Percentiles rank a stretch among this genome's conserved stretches.
phyloP scores from a whole-genome alignment of 768 basidiomycete genomes.

The Asterophora lycoperdoides region DNA sequence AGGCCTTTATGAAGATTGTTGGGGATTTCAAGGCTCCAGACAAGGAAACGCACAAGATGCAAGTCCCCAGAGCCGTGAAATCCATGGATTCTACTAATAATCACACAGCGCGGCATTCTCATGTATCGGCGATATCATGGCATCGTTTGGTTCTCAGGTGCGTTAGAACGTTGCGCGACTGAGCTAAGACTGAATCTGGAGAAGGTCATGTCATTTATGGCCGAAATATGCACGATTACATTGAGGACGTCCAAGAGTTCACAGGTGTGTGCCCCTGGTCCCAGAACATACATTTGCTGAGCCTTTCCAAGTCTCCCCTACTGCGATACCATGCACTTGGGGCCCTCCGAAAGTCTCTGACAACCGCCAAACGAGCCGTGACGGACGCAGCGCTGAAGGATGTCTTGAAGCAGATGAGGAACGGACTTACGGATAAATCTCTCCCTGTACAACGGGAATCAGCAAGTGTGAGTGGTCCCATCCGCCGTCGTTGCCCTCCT shows the following conservation, averaged over 20 bases:
- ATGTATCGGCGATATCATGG: conserved; percentile 88
- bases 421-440: conserved; percentile 74
- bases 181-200: background rate
- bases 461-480: conserved; percentile 54
- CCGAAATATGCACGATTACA: conserved; percentile 67
- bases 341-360: conserved; percentile 75
- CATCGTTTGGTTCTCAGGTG: conserved; percentile 77
- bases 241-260: conserved; percentile 72
- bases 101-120: conserved; percentile 70
- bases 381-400: conserved; percentile 78
- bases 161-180: conserved; percentile 20
- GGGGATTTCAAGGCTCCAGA: conserved; percentile 66
- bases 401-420: conserved; percentile 76
- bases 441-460: conserved; percentile 82
- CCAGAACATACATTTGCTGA: conserved; percentile 1
- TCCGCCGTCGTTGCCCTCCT: conserved; percentile 1
- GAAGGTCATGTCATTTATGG: conserved; percentile 94
- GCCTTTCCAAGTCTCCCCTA: conserved; percentile 57
- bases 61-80: conserved; percentile 22
- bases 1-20: conserved; percentile 69
- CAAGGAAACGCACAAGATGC: conserved; percentile 67
- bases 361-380: conserved; percentile 76
- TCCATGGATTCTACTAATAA: conserved; percentile 8
- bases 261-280: conserved; percentile 44
- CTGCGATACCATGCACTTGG: conserved; percentile 78